phyloP scores from a whole-genome alignment of 1,284 basidiomycete species.

The Rhodotorula sp. region DNA sequence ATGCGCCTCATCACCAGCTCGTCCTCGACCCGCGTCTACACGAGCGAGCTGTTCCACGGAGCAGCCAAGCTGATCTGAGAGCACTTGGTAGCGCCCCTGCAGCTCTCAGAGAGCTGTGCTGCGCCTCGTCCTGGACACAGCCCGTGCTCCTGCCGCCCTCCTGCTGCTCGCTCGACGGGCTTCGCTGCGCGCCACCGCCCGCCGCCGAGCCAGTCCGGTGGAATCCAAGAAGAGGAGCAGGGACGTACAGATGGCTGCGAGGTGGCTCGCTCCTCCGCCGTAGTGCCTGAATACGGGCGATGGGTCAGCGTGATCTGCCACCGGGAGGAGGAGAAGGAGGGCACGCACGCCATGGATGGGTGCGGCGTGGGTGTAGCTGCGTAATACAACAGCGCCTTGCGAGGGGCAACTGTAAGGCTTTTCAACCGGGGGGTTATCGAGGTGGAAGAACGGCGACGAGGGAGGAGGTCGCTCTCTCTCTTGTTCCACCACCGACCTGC shows the following conservation, averaged over 20 bases:
- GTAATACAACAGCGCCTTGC: slow-evolving; percentile 19
- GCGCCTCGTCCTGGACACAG: too few relatives aligned
- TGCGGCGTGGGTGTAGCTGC: slow-evolving; percentile 1
- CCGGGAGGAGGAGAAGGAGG: background rate
- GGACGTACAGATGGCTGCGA: slow-evolving; percentile 41
- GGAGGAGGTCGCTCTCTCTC: background rate
- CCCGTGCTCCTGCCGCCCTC: too few relatives aligned
- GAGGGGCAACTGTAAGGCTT: background rate
- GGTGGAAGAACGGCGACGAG: background rate
- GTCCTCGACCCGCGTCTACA: too few relatives aligned
- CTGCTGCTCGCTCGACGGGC: too few relatives aligned
- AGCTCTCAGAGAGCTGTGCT: too few relatives aligned
- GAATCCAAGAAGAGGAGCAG: background rate
- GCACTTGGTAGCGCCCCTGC: too few relatives aligned
- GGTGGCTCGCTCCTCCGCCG: slow-evolving; percentile 40
- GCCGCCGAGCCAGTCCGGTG: background rate
- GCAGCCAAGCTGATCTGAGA: too few relatives aligned
- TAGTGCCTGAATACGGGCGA: slow-evolving; percentile 1
- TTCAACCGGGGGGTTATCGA: background rate
- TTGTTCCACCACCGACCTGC: too few relatives aligned
- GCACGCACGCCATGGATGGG: slow-evolving; percentile 30
- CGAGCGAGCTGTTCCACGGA: too few relatives aligned
- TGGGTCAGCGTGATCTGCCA: background rate
- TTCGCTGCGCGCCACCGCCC: background rate
- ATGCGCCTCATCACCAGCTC: background rate